Evolutionary conservation across 177 flowering plant species (phyloP).

Genomic region (Tripterygium wilfordii): DNA sequence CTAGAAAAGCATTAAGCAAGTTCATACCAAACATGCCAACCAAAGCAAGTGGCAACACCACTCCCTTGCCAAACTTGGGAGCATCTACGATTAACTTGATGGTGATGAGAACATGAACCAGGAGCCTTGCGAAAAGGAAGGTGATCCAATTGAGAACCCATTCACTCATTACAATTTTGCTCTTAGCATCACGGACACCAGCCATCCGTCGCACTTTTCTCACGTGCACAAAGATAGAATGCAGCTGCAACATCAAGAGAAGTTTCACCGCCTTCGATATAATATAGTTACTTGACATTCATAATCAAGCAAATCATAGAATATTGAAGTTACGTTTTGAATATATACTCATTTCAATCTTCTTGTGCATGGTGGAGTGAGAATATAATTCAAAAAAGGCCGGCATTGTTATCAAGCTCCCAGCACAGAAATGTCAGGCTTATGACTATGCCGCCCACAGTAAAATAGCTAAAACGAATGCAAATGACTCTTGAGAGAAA

Average conservation of each 20-base stretch:
- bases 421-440: not conserved
- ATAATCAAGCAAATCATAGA: too few species aligned
- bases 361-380: too few species aligned
- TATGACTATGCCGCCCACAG: too few species aligned
- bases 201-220: conserved; percentile 87
- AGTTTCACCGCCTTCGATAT: too few species aligned
- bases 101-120: conserved; percentile 70
- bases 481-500: too few species aligned
- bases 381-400: too few species aligned
- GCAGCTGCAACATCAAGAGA: conserved; percentile 47
- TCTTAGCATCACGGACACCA: conserved; percentile 62
- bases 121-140: conserved; percentile 53
- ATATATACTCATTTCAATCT: too few species aligned
- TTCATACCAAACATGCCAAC: conserved; percentile 94
- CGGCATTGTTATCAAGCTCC: not conserved
- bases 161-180: conserved; percentile 54
- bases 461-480: too few species aligned
- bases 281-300: too few species aligned
- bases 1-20: conserved; percentile 70
- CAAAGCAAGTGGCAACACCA: conserved; percentile 84
- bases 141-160: conserved; percentile 73
- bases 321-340: too few species aligned
- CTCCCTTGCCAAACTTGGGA: conserved; percentile 62
- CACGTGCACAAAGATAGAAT: conserved; percentile 78
- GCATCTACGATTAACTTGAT: conserved; percentile 76